Evolutionary conservation across 768 basidiomycete species (phyloP).

Genomic region (Phlegmacium glaucopus): DNA sequence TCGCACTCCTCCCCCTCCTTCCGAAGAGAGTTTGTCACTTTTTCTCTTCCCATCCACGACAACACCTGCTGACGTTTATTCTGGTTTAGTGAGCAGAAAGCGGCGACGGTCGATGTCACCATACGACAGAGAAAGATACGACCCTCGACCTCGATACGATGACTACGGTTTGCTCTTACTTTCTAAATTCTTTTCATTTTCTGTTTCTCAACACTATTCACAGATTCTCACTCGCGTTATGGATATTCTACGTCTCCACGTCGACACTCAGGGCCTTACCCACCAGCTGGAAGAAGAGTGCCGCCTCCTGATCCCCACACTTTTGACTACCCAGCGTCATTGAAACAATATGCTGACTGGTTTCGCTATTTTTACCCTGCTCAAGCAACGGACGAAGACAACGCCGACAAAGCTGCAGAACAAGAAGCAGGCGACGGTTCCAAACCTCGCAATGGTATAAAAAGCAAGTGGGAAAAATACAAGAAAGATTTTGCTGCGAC

Average conservation of each 20-base stretch:
- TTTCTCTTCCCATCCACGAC: constrained; percentile 2
- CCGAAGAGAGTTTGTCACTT: constrained; percentile 57
- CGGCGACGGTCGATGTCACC: constrained; percentile 79
- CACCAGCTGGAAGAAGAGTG: constrained; percentile 42
- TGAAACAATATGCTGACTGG: constrained; percentile 89
- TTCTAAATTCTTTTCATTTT: constrained; percentile 6
- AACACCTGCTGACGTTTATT: constrained; percentile 9
- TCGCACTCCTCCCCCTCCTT: constrained; percentile 64
- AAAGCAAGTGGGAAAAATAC: constrained; percentile 87
- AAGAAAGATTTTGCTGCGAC: constrained; percentile 85
- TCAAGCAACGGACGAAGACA: constrained; percentile 80
- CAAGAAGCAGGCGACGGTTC: constrained; percentile 79
- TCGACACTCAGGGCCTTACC: constrained; percentile 45
- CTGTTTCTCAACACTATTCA: constrained; percentile 8
- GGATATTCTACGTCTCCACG: constrained; percentile 67
- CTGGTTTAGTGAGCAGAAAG: constrained; percentile 55
- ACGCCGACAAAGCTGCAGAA: constrained; percentile 78
- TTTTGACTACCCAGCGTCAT: constrained; percentile 74
- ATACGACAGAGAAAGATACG: constrained; percentile 80
- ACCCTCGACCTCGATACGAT: constrained; percentile 81
- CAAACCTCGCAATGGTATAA: constrained; percentile 83
- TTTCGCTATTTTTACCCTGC: constrained; percentile 75
- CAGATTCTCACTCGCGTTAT: constrained; percentile 69
- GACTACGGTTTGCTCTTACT: constrained; percentile 62
- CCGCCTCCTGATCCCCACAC: constrained; percentile 77